Base-by-base conservation (phyloP, 2,329 filamentous ascomycete species). In the Aspergillus transmontanensis region DNA sequence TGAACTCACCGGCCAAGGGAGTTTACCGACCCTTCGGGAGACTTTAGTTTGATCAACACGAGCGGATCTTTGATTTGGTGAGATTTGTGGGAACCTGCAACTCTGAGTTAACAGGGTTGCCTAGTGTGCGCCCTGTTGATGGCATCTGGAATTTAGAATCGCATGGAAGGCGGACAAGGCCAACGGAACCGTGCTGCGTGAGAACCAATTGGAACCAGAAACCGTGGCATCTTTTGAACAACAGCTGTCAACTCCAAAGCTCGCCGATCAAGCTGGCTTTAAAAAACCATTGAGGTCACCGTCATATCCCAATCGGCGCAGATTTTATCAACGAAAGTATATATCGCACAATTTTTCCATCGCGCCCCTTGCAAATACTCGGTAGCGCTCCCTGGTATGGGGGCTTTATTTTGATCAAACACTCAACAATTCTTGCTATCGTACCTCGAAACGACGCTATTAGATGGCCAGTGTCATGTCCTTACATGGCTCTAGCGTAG, bases 91-190 rank as follows among this genome's bases (percentile, higher is more conserved):
- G n/a, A 54, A 16, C 19, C 30, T 36, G 21, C 30, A 14, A 34
- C 7, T 21, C 14, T 50, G 39, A 23, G 12, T 51, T 56, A 45
- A 39, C 34, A 55, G 45, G n/a, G 58, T 57, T 60, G 64, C 63
- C 63, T 63, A 63, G 60, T 41, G 54, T 64, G 64, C 70, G 72
- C 71, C 72, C 70, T 74, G 45, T 65, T 55, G 60, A 61, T 72
- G 69, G 68, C 71, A 73, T 64, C 50, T 58, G 68, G 56, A 48
- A 53, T 66, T 68, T 75, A 66, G 75, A 76, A 76, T 70, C 73
- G 56, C 53, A 75, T 76, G 69, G 75, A 76, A 76, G 54, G 65
- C 66, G 62, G 63, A 60, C 46, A 53, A 41, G 57, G 12, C 48
- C 34, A 58, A 58, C 57, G 62, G 59, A 58, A 63, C 43, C 45